phyloP scores from a whole-genome alignment of 306 rosid genomes.

The Canavalia ensiformis region DNA sequence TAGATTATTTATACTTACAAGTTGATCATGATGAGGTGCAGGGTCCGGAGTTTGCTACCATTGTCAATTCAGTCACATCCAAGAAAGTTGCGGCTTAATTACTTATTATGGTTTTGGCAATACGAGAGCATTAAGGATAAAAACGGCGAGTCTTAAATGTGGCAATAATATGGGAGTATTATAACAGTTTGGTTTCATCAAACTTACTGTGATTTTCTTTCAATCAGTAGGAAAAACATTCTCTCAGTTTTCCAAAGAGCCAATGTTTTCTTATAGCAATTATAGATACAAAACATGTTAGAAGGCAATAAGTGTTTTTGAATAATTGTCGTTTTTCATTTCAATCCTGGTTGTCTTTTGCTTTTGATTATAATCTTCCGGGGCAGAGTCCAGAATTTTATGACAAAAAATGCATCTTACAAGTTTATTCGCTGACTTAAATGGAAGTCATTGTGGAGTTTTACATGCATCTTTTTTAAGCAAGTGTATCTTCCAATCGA shows the following conservation, averaged over 20 bases:
- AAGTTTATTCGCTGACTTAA: neutral
- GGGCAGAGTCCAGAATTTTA: neutral
- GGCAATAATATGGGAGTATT: constrained; percentile 42
- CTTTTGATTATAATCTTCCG: neutral
- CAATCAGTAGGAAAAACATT: constrained; percentile 38
- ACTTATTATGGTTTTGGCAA: constrained; percentile 45
- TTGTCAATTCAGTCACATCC: constrained; percentile 85
- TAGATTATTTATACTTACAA: constrained; percentile 17
- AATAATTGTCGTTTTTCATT: constrained; percentile 26
- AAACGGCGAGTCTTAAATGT: constrained; percentile 21
- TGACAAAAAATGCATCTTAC: neutral
- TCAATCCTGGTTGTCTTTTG: constrained; percentile 3
- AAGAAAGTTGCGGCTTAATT: constrained; percentile 93
- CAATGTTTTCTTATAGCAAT: constrained; percentile 43
- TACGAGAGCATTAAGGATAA: constrained; percentile 48
- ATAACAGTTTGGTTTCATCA: constrained; percentile 42
- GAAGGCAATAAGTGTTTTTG: constrained; percentile 50
- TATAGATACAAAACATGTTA: constrained; percentile 45
- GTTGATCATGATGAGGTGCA: constrained; percentile 49
- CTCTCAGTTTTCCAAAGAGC: constrained; percentile 56
- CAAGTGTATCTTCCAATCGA: neutral
- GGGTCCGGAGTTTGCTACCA: constrained; percentile 97
- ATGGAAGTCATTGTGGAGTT: neutral
- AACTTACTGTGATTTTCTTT: constrained; percentile 41
- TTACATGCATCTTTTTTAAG: neutral